Percentiles rank a stretch among this genome's conserved stretches.
Conservation (phyloP, 768 basidiomycete genomes). For the Auriscalpium orientale region DNA sequence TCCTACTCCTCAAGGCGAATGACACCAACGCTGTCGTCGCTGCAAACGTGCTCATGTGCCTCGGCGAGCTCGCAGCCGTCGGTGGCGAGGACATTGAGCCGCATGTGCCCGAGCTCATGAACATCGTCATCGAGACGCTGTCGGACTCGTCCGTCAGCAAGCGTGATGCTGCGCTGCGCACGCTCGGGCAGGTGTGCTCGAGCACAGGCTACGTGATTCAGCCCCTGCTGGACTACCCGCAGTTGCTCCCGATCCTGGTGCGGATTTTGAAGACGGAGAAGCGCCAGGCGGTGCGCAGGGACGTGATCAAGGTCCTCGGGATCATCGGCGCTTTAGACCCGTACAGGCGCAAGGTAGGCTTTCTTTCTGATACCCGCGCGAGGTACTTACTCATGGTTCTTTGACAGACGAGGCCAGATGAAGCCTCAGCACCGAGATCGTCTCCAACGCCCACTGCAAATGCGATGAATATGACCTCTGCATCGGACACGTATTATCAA, state of each 20-base stretch:
- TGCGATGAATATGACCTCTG: slow-evolving; percentile 59
- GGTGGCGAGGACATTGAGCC: slow-evolving; percentile 87
- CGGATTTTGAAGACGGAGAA: slow-evolving; percentile 80
- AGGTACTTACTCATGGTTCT: neutral
- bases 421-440: slow-evolving; percentile 37
- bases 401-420: slow-evolving; percentile 48
- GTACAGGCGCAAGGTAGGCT: slow-evolving; percentile 79
- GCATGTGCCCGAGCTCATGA: slow-evolving; percentile 82
- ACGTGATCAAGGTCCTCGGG: slow-evolving; percentile 91
- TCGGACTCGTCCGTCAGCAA: slow-evolving; percentile 83
- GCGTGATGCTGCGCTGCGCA: slow-evolving; percentile 89
- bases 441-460: slow-evolving; percentile 50
- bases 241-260: slow-evolving; percentile 78
- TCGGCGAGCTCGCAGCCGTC: slow-evolving; percentile 89
- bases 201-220: slow-evolving; percentile 93
- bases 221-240: slow-evolving; percentile 86
- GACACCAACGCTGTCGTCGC: slow-evolving; percentile 87
- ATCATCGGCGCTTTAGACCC: slow-evolving; percentile 95
- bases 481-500: slow-evolving; percentile 95
- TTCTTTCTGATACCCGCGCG: neutral
- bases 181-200: slow-evolving; percentile 91
- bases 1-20: slow-evolving; percentile 82
- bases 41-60: slow-evolving; percentile 86
- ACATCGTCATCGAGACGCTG: slow-evolving; percentile 79
- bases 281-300: slow-evolving; percentile 62